phyloP scores from a whole-genome alignment of 345 rosid genomes.

The Salix suchowensis region DNA sequence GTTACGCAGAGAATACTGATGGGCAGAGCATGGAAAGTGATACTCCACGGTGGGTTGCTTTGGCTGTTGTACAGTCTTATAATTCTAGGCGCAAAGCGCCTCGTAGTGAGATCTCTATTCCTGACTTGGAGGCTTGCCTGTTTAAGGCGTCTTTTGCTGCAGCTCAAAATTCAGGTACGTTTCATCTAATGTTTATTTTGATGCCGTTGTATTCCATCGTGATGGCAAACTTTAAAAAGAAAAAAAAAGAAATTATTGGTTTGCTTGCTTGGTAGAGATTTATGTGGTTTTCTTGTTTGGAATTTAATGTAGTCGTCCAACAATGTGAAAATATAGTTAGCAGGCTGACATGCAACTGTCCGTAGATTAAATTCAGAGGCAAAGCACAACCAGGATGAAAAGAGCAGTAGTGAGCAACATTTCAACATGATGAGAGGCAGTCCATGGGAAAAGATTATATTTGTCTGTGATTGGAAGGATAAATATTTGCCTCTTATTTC shows the following conservation, averaged over 20 bases:
- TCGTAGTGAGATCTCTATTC: constrained; percentile 60
- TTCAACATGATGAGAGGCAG: background rate
- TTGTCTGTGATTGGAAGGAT: too few relatives aligned
- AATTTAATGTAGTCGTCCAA: background rate
- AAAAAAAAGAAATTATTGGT: background rate
- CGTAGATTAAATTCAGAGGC: background rate
- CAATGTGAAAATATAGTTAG: too few relatives aligned
- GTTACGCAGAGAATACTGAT: constrained; percentile 34
- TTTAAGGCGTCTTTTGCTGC: constrained; percentile 66
- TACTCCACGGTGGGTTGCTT: constrained; percentile 56
- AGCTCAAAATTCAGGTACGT: constrained; percentile 59
- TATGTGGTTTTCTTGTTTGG: background rate
- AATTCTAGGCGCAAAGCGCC: constrained; percentile 66
- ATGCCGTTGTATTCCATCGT: background rate
- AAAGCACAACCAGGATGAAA: background rate
- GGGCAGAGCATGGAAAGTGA: constrained; percentile 27
- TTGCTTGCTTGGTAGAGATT: background rate
- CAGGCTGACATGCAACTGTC: too few relatives aligned
- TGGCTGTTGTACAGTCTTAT: constrained; percentile 75
- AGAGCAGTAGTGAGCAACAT: background rate
- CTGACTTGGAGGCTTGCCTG: constrained; percentile 70
- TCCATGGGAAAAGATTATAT: too few relatives aligned
- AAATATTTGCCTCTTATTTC: background rate
- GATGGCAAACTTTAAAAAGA: background rate
- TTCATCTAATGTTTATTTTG: background rate